Evolutionary conservation across 2,329 filamentous ascomycete genomes (phyloP).

Genomic region (Aureobasidium musti): DNA sequence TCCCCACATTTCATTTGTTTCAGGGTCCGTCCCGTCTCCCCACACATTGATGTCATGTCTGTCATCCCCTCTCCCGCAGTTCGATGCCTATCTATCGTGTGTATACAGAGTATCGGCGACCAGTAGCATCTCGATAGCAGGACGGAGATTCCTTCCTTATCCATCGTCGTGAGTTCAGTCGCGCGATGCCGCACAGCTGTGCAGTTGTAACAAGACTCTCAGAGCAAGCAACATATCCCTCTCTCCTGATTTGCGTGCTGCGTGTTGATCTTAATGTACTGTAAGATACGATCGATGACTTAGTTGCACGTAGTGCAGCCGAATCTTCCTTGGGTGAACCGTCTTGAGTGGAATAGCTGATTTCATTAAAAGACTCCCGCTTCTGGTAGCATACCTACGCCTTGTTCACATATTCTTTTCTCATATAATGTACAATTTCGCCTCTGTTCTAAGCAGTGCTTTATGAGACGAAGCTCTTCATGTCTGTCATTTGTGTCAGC

Average conservation of each 20-base stretch:
- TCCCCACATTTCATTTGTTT: slow-evolving; percentile 3
- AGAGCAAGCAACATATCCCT: not conserved
- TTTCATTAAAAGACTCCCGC: slow-evolving; percentile 8
- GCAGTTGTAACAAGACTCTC: not conserved
- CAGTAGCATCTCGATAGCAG: not conserved
- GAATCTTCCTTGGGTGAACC: not conserved
- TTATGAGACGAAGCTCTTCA: slow-evolving; percentile 79
- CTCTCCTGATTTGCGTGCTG: too few species aligned
- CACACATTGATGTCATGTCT: slow-evolving; percentile 8
- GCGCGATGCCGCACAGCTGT: not conserved
- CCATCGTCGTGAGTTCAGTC: not conserved
- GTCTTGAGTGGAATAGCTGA: slow-evolving; percentile 9
- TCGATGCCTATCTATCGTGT: not conserved
- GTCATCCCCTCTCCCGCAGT: not conserved
- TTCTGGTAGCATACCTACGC: not conserved
- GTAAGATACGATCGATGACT: too few species aligned
- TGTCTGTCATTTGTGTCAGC: slow-evolving; percentile 52
- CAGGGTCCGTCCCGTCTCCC: not conserved
- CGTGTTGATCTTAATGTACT: too few species aligned
- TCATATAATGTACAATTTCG: slow-evolving; percentile 1
- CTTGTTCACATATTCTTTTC: not conserved
- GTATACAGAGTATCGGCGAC: not conserved
- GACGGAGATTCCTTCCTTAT: not conserved
- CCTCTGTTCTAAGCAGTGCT: not conserved
- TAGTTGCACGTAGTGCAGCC: not conserved